These are phyloP conservation scores for Talaromyces borbonicus DNA, from an alignment of 495 filamentous ascomycete species.

Conservation along the genomic window DNA sequence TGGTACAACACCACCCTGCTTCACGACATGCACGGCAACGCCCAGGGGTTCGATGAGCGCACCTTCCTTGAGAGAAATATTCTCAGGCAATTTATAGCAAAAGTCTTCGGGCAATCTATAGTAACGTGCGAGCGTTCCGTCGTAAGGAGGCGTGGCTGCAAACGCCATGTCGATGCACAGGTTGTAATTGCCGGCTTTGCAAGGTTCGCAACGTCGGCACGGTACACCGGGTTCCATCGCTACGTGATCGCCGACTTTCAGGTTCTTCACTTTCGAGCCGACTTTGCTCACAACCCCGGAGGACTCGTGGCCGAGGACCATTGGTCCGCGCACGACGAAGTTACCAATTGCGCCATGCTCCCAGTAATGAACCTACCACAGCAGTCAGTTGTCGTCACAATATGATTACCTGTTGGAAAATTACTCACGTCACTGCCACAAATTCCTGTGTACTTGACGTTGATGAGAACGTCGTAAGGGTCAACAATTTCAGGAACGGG, in stretches of 20 bases:
- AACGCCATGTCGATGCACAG: slow-evolving; percentile 43
- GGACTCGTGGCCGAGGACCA: slow-evolving; percentile 92
- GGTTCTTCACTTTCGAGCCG: slow-evolving; percentile 41
- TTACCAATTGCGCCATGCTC: slow-evolving; percentile 69
- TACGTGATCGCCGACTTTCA: slow-evolving; percentile 39
- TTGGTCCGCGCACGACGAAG: slow-evolving; percentile 73
- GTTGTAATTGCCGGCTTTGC: slow-evolving; percentile 44
- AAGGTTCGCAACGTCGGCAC: slow-evolving; percentile 43
- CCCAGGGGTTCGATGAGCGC: slow-evolving; percentile 46
- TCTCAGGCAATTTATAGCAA: slow-evolving; percentile 41
- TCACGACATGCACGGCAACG: slow-evolving; percentile 45
- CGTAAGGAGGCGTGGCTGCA: slow-evolving; percentile 44
- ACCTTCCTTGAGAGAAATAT: slow-evolving; percentile 38
- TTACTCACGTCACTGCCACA: slow-evolving; percentile 71
- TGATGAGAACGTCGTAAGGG: slow-evolving; percentile 69
- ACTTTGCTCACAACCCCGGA: slow-evolving; percentile 61
- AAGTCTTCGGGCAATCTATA: slow-evolving; percentile 46
- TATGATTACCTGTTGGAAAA: not conserved
- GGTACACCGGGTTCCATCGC: slow-evolving; percentile 46
- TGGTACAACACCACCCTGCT: slow-evolving; percentile 32
- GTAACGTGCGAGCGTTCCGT: slow-evolving; percentile 47
- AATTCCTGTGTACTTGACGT: slow-evolving; percentile 80
- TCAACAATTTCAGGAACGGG: slow-evolving; percentile 58
- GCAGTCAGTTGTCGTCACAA: not conserved
- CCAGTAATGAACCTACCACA: slow-evolving; percentile 71